A percentile compares a stretch with the other conserved stretches of the same genome.
Evolutionary conservation across 768 basidiomycete genomes (phyloP).

Genomic region (Dendrothele bispora): DNA sequence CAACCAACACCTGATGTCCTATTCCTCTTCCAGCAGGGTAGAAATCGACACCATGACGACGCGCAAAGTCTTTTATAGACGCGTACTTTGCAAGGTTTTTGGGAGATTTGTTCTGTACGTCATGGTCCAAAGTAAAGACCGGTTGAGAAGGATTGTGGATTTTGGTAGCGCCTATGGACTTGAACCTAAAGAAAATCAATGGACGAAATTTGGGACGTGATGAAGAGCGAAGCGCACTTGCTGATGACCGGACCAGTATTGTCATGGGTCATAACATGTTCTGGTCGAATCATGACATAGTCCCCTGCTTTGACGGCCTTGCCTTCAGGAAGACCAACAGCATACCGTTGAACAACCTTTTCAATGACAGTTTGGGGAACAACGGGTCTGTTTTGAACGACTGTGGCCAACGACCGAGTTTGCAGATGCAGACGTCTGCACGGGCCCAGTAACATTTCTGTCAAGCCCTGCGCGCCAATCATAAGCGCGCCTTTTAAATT

Average conservation of each 20-base stretch:
- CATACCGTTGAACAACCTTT: constrained; percentile 97
- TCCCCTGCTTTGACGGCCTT: constrained; percentile 89
- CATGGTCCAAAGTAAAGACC: constrained; percentile 97
- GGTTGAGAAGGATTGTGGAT: constrained; percentile 81
- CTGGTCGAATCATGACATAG: constrained; percentile 99
- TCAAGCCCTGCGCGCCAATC: no score
- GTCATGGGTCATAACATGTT: constrained; percentile 98
- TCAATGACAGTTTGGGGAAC: constrained; percentile 89
- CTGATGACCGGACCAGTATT: constrained; percentile 98
- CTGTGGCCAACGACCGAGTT: constrained; percentile 32
- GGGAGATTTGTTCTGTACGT: constrained; percentile 91
- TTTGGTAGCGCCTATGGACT: constrained; percentile 87
- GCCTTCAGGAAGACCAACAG: constrained; percentile 82
- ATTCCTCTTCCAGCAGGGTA: constrained; percentile 98
- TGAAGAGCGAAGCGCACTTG: constrained; percentile 58
- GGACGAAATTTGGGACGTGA: constrained; percentile 6
- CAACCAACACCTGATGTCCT: constrained; percentile 95
- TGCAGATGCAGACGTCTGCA: no score
- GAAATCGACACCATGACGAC: constrained; percentile 85
- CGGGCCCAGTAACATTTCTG: no score
- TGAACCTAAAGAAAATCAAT: constrained; percentile 60
- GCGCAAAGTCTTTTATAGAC: constrained; percentile 87
- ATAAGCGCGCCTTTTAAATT: no score
- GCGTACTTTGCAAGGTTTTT: constrained; percentile 94
- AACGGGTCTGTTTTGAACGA: constrained; percentile 21